These are phyloP conservation scores for Triglochin maritima DNA, from an alignment of 106 monocot genomes.

Conservation along the genomic window DNA sequence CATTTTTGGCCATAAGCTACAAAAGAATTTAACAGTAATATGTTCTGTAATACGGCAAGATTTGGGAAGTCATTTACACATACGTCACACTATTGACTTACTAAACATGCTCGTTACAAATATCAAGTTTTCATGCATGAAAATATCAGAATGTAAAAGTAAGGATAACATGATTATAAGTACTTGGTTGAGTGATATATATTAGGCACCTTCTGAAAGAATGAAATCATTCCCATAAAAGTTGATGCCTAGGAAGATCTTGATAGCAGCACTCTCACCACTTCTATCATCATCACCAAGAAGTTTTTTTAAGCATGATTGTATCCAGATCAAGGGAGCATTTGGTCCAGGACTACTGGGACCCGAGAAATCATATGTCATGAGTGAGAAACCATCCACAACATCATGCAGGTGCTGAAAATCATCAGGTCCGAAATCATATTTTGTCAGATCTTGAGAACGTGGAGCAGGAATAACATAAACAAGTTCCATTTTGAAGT, in stretches of 20 bases:
- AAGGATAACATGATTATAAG: too few relatives aligned
- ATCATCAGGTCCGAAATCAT: constrained; percentile 79
- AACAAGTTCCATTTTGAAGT: constrained; percentile 49
- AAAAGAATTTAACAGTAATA: too few relatives aligned
- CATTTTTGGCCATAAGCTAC: too few relatives aligned
- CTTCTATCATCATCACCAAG: constrained; percentile 24
- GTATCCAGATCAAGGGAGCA: constrained; percentile 81
- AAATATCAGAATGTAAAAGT: too few relatives aligned
- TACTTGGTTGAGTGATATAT: too few relatives aligned
- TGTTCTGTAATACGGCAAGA: too few relatives aligned
- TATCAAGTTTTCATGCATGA: too few relatives aligned
- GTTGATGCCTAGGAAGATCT: constrained; percentile 84
- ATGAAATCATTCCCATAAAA: constrained; percentile 93
- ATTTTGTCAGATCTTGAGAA: constrained; percentile 42
- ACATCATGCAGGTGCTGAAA: constrained; percentile 35
- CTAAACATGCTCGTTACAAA: too few relatives aligned
- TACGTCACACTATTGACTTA: too few relatives aligned
- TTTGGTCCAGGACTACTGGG: constrained; percentile 77
- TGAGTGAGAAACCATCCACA: constrained; percentile 93
- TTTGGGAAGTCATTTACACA: too few relatives aligned
- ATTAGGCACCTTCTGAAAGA: constrained; percentile 47
- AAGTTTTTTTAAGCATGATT: constrained; percentile 41
- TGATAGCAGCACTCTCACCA: constrained; percentile 20
- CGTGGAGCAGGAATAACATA: constrained; percentile 70
- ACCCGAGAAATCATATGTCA: constrained; percentile 97